Evolutionary conservation across 2,329 filamentous ascomycete genomes (phyloP), one percentile per base, ranked within the genome.

Genomic region (Biscogniauxia sp.): DNA sequence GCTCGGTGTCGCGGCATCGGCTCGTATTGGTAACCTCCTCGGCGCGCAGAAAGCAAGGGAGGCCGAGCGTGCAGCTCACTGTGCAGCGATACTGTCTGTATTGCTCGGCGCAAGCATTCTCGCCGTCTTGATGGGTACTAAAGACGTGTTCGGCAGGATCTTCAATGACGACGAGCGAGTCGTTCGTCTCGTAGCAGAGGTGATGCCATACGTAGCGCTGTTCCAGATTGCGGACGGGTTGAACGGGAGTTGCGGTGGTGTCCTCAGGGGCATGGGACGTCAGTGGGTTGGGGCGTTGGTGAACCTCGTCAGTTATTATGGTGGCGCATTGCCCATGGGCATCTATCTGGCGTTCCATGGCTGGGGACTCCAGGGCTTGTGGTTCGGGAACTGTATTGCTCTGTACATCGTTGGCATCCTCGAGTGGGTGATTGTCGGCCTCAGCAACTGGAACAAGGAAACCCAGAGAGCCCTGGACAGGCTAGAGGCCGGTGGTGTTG

Each of bases 191-290:
- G 93, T 93, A 0, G 85, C 89, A 0, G 78, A 88, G 17, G 89
- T 96, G 25, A 88, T 96, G 80, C 93, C 93, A 0, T 94, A 88
- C 68, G 92, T 96, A 0, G 93, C 92, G 0, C 79, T 96, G 2
- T 96, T 96, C 75, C 92, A 96, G 77, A 93, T 96, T 61, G 92
- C 92, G 0, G 92, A 96, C 72, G 93, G 92, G 0, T 77, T 96
- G 37, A 95, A 95, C 69, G 92, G 92, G 1, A 90, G 87, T 61
- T 96, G 92, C 70, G 92, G 93, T 1, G 92, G 93, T 1, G 86
- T 87, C 20, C 77, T 96, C 15, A 78, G 92, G 65, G 93, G 92
- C 0, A 95, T 94, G 91, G 93, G 92, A 2, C 79, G 90, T 58
- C 92, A 96, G 74, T 92, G 93, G 80, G 83, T 96, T 55, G 93